Evolutionary conservation across 805 yeast genomes (phyloP), one percentile per base, ranked within the genome.

Genomic region (Priceomyces melissophilus): DNA sequence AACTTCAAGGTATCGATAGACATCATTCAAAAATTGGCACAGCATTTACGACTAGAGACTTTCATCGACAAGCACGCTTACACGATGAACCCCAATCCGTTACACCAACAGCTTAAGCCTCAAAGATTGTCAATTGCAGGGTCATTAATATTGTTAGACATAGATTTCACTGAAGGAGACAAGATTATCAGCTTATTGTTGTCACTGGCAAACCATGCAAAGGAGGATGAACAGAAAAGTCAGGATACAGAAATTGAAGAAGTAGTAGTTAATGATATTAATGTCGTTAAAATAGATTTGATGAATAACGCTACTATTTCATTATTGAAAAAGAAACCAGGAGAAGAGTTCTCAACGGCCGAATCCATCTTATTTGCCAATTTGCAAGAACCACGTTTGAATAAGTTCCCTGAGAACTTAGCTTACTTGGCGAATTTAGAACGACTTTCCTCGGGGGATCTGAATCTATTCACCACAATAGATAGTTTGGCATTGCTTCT

Each of bases 51-150:
- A 35, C 52, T 69, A 8, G 75, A 69, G 42, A 69, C 75, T 1
- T 69, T 66, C 40, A 56, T 67, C 37, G 75, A 69, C 44, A 58
- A 61, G 26, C 63, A 65, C 35, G 61, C 63, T 5, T 54, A 59
- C 38, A 43, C 65, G 7, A 56, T 53, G 38, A 47, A 46, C n/a
- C 41, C 48, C 14, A 52, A 53, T 25, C 56, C 47, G 13, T 39
- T 29, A 20, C 49, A 40, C 8, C 39, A 30, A 14, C 42, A 39
- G 27, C 41, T 46, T 14, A 42, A 48, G 15, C 25, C 45, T 2
- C 61, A 61, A 32, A 52, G 73, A 39, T 53, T 69, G 37, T 60
- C 73, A 10, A 69, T 69, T 29, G 75, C 74, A 1, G 74, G 74
- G 8, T 57, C 69, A 2, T 53, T 61, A 13, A 62, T 68, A 6